phyloP scores from a whole-genome alignment of 2,329 filamentous ascomycete genomes.

The Claviceps fusiformis region DNA sequence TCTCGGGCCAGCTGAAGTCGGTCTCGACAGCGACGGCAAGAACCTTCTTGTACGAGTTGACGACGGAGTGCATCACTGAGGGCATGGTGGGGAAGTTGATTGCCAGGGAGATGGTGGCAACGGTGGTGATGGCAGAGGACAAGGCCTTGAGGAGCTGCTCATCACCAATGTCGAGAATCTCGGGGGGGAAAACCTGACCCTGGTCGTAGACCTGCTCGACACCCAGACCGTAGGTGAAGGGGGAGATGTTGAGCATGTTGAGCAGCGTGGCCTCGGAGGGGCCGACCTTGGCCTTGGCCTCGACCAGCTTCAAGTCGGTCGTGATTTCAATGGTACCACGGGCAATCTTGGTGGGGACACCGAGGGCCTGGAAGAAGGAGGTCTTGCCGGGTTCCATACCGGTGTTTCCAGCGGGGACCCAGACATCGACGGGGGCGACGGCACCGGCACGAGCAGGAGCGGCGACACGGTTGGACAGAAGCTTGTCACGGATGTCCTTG shows the following conservation, averaged over 20 bases:
- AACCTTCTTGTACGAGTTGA: slow-evolving; percentile 98
- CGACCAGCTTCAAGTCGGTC: slow-evolving; percentile 91
- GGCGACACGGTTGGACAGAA: slow-evolving; percentile 92
- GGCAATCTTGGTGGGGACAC: slow-evolving; percentile 99
- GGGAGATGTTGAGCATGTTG: slow-evolving; percentile 99
- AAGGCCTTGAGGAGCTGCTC: slow-evolving; percentile 82
- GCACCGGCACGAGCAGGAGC: slow-evolving; percentile 97
- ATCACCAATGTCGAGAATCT: slow-evolving; percentile 87
- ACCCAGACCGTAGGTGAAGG: slow-evolving; percentile 98
- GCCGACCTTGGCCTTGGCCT: slow-evolving; percentile 87
- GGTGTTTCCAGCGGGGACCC: slow-evolving; percentile 93
- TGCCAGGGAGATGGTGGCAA: slow-evolving; percentile 84
- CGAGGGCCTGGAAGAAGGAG: slow-evolving; percentile 99
- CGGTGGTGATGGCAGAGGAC: slow-evolving; percentile 66
- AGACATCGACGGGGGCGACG: slow-evolving; percentile 85
- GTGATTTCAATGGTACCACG: slow-evolving; percentile 99
- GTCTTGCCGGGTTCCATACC: slow-evolving; percentile 99
- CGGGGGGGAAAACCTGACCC: slow-evolving; percentile 78
- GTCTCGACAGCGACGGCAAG: slow-evolving; percentile 81
- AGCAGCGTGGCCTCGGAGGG: slow-evolving; percentile 96
- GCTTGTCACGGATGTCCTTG: slow-evolving; percentile 85
- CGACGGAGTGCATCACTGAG: slow-evolving; percentile 87
- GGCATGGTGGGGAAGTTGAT: slow-evolving; percentile 91
- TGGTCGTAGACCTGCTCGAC: slow-evolving; percentile 94
- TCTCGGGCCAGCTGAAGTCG: slow-evolving; percentile 88